phyloP scores from a whole-genome alignment of 768 basidiomycete genomes.

The Cubamyces sp. region DNA sequence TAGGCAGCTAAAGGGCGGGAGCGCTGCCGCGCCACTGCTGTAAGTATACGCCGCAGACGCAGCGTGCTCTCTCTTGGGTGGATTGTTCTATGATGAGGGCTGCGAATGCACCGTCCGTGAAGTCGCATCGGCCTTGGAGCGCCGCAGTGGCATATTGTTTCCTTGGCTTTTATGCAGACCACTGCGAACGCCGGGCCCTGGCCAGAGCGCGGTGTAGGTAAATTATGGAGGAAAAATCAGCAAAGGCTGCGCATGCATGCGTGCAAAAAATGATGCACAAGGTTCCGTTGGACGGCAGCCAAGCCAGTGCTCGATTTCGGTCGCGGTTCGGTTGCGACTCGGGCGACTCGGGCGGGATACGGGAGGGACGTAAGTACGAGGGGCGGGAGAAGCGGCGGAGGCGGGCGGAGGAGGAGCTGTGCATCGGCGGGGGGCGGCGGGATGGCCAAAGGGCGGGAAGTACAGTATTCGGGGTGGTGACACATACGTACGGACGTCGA shows the following conservation, averaged over 20 bases:
- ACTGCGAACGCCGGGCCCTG: no score
- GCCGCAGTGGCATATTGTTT: not conserved
- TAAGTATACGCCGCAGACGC: no score
- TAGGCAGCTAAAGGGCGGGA: no score
- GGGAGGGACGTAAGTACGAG: no score
- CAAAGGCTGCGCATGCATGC: no score
- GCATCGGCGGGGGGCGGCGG: not conserved
- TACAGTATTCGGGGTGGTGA: not conserved
- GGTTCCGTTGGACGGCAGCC: not conserved
- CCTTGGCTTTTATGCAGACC: not conserved
- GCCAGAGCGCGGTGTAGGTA: no score
- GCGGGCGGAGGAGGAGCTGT: not conserved
- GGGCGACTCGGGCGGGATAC: not conserved
- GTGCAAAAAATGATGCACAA: no score
- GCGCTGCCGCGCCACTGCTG: no score
- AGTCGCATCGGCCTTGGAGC: not conserved
- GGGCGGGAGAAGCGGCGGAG: not conserved
- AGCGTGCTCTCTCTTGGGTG: no score
- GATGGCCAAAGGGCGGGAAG: not conserved
- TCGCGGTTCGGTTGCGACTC: slow-evolving; percentile 5
- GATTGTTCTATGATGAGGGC: no score
- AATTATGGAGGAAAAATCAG: no score
- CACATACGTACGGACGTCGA: not conserved
- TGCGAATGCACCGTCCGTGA: no score
- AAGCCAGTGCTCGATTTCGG: not conserved